phyloP scores from a whole-genome alignment of 2,329 filamentous ascomycete species.

The Aureobasidium zeae region DNA sequence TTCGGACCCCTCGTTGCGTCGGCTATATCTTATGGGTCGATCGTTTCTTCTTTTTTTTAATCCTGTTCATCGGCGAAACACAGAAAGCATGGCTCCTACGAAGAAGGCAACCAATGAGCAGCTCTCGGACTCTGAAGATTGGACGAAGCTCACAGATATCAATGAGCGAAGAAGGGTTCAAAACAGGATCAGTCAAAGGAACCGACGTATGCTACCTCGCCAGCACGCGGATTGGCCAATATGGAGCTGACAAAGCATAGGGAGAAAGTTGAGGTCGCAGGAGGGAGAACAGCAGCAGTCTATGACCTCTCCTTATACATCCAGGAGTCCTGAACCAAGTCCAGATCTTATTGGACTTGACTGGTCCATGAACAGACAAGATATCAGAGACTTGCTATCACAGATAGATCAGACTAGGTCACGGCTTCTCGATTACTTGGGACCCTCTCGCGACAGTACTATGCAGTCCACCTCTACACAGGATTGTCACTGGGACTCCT shows the following conservation, averaged over 20 bases:
- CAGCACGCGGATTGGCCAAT: too few relatives aligned
- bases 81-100: constrained; percentile 5
- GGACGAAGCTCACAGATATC: neutral
- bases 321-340: neutral
- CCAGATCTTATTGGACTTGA: neutral
- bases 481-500: neutral
- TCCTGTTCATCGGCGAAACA: too few relatives aligned
- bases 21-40: too few relatives aligned
- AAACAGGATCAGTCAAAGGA: neutral
- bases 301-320: neutral
- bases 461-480: too few relatives aligned
- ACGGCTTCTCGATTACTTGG: neutral
- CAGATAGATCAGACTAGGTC: neutral
- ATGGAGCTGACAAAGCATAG: too few relatives aligned
- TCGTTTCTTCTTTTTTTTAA: too few relatives aligned
- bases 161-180: neutral
- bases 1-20: too few relatives aligned
- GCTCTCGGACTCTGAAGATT: constrained; percentile 2
- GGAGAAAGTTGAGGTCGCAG: neutral
- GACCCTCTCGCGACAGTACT: neutral
- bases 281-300: neutral
- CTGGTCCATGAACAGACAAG: too few relatives aligned
- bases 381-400: neutral
- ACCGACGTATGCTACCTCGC: neutral
- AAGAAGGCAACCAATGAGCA: neutral